Base-by-base conservation (phyloP, 2,329 filamentous ascomycete species). In the Leptodontidium sp. region DNA sequence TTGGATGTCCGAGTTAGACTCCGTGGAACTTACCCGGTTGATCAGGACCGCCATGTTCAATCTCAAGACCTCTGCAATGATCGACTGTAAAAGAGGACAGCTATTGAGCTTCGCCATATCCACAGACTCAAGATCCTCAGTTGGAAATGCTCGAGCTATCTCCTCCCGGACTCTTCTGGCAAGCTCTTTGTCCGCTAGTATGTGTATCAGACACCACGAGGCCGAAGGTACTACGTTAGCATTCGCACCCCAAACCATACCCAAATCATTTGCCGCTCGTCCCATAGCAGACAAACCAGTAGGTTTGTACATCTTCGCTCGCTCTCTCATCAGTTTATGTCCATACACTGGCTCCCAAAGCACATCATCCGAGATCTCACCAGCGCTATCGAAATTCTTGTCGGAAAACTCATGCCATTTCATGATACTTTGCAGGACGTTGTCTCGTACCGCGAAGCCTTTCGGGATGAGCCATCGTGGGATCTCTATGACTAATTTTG, bases 291-390 rank as follows among this genome's bases (percentile, higher is more conserved):
- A 32, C 29, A 32, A 6, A 32, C 29, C 29, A 32, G 49, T 50
- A 12, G 49, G n/a, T 26, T 50, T 47, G 12, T 29, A 62, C 24
- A 62, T 62, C 59, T 43, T 35, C 8, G 59, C 59, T 35, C 59
- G 21, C 21, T 29, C 59, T 43, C 59, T 62, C 7, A 62, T 62
- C 11, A 62, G 14, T 26, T 24, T 24, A 35, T 43, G n/a, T 21
- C 59, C 59, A 43, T 47, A 62, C 8, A 49, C 21, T 6, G 59
- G 59, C 59, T 62, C 59, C 59, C 59, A 62, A 26, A 62, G 24
- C 24, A 49, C 24, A 49, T 62, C 24, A 11, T 32, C 8, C 38
- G 43, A n/a, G 38, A 12, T 14, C 11, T 47, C 59, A 32, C 29
- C 29, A 32, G 29, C 29, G 6, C 29, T 32, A 32, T 32, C 29